Evolutionary conservation across 2,329 filamentous ascomycete genomes (phyloP), one percentile per base, ranked within the genome.

Genomic region (Paecilomyces variotii): DNA sequence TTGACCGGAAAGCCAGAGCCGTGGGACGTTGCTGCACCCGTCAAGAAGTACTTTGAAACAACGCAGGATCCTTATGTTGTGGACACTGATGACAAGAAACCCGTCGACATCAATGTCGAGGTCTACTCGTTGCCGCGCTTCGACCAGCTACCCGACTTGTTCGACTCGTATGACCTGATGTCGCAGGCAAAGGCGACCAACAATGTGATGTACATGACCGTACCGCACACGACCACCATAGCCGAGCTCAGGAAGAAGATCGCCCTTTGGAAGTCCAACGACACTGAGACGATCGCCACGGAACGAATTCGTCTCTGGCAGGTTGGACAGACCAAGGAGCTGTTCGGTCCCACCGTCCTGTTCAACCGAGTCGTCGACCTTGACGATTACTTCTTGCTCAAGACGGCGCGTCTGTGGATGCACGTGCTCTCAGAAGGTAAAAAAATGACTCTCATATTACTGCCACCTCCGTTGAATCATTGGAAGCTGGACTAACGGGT

Each of bases 111-210:
- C 28, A 65, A 72, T 14, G 66, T 78, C 28, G 76, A 78, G 57
- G 62, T 77, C 2, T 78, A 76, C 59, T 71, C 71, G 1, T 65
- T 75, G 25, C 63, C 70, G 3, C 63, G 66, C 24, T 71, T 73
- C 50, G 68, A 71, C 28, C 64, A 70, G 35, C 59, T 74, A 51
- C 60, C 63, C 56, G 76, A 74, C 55, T 64, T 78, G 2, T 76
- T 78, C 53, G 74, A 79, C 61, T 68, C 72, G n/a, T 74, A 78
- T 60, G 72, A 75, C 64, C 65, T 78, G 59, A 76, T 77, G 74
- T 67, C 70, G 5, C 67, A 69, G 24, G 69, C 74, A 3, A 74
- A 74, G 56, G 59, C 67, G 2, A 62, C 67, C 30, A 70, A 72
- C 32, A 63, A 64, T 28, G 70, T 73, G 54, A 69, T 73, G 65